Conservation (phyloP, 1,139 yeast species). For the Lodderomyces metapsilosis region DNA sequence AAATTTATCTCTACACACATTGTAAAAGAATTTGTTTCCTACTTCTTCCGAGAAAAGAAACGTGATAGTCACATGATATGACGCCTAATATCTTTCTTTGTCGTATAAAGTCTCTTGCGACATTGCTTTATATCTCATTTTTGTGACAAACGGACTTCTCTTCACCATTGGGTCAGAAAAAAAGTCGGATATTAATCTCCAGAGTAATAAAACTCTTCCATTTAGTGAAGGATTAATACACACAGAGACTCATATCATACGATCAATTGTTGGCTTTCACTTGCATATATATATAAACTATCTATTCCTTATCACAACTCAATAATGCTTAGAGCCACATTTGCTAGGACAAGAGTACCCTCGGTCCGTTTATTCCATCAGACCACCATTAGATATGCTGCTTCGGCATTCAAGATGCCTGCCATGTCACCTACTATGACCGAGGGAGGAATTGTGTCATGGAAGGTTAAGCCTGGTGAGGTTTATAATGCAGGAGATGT, state of each 20-base stretch:
- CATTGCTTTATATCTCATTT: background rate
- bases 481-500: constrained; percentile 81
- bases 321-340: constrained; percentile 14
- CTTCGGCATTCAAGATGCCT: constrained; percentile 81
- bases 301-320: constrained; percentile 5
- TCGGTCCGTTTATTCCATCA: constrained; percentile 19
- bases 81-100: background rate
- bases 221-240: background rate
- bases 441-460: constrained; percentile 91
- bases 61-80: background rate
- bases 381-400: constrained; percentile 32
- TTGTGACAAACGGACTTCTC: constrained; percentile 4
- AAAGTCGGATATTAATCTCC: constrained; percentile 8
- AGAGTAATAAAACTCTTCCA: too few species aligned
- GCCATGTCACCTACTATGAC: constrained; percentile 99
- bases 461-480: constrained; percentile 89
- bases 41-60: constrained; percentile 1
- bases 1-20: too few species aligned
- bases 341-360: constrained; percentile 6
- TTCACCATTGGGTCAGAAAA: background rate
- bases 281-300: background rate
- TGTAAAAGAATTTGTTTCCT: background rate
- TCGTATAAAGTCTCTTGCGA: background rate
- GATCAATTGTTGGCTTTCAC: background rate
- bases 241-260: background rate